Evolutionary conservation across 176 grass and related monocot species (phyloP).

Genomic region (Carex parvula): DNA sequence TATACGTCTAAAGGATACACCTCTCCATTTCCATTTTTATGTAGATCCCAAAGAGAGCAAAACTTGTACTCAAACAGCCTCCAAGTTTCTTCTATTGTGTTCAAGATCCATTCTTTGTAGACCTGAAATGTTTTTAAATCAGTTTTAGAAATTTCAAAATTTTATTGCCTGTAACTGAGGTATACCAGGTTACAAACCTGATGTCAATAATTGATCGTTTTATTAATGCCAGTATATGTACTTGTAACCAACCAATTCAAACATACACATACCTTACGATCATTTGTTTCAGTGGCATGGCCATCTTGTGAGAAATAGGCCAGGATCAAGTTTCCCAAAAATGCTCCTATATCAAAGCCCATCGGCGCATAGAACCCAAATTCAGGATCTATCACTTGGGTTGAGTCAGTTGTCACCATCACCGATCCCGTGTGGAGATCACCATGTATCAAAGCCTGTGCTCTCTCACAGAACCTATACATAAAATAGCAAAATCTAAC

Average conservation of each 20-base stretch:
- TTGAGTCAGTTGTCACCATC: conserved; percentile 80
- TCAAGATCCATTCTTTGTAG: conserved; percentile 85
- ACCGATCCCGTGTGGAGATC: conserved; percentile 93
- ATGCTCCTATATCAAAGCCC: conserved; percentile 95
- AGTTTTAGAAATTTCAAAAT: neutral
- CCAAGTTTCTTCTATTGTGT: conserved; percentile 57
- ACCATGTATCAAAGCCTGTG: conserved; percentile 91
- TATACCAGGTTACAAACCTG: neutral
- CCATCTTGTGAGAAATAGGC: conserved; percentile 92
- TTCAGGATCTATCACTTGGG: conserved; percentile 91
- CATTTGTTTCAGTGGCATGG: conserved; percentile 62
- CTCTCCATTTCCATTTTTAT: conserved; percentile 76
- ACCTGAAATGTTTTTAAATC: conserved; percentile 21
- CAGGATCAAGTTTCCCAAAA: conserved; percentile 84
- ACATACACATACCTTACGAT: conserved; percentile 55
- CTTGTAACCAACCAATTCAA: neutral
- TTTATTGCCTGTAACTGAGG: neutral
- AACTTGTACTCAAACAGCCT: conserved; percentile 69
- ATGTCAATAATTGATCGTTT: neutral
- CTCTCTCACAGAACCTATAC: conserved; percentile 83
- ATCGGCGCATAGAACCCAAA: conserved; percentile 92
- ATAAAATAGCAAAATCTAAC: neutral
- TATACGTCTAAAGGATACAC: conserved; percentile 64
- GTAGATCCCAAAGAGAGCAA: conserved; percentile 68
- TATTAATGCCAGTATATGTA: neutral